phyloP scores from a whole-genome alignment of 805 yeast species.

The Sugiyamaella valdiviana region DNA sequence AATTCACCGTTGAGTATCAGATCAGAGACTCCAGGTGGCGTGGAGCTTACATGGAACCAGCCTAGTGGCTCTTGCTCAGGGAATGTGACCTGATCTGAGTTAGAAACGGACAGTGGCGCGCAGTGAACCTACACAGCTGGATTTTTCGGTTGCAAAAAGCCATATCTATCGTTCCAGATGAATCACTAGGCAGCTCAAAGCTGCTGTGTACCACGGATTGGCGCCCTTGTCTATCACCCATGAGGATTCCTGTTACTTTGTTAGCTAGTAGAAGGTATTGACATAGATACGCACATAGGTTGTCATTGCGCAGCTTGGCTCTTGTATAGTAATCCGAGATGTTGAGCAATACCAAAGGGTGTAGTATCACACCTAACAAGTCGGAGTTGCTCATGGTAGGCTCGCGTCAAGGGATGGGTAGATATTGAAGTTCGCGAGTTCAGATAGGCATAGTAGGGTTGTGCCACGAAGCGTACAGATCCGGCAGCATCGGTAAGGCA shows the following conservation, averaged over 20 bases:
- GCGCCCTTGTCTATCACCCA: conserved; percentile 28
- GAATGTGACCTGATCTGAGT: conserved; percentile 24
- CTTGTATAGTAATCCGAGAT: conserved; percentile 33
- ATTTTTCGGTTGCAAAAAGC: conserved; percentile 20
- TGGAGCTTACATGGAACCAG: conserved; percentile 26
- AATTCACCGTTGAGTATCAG: background rate
- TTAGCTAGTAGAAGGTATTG: conserved; percentile 3
- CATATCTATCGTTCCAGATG: conserved; percentile 21
- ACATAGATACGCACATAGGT: conserved; percentile 16
- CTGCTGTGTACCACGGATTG: conserved; percentile 29
- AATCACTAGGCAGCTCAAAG: conserved; percentile 25
- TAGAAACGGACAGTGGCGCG: background rate
- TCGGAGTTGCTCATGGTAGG: background rate
- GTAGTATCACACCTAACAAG: conserved; percentile 21
- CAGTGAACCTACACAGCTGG: conserved; percentile 23
- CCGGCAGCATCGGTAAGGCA: too few relatives aligned
- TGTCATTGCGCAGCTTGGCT: conserved; percentile 11
- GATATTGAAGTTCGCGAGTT: too few relatives aligned
- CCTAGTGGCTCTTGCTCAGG: conserved; percentile 31
- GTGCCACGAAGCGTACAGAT: too few relatives aligned
- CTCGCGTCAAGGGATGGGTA: background rate
- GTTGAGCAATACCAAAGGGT: conserved; percentile 33
- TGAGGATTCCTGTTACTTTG: conserved; percentile 30
- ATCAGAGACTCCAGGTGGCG: background rate
- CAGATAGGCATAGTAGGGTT: too few relatives aligned